Evolutionary conservation across 106 monocot species (phyloP).

Genomic region (Triglochin maritima): DNA sequence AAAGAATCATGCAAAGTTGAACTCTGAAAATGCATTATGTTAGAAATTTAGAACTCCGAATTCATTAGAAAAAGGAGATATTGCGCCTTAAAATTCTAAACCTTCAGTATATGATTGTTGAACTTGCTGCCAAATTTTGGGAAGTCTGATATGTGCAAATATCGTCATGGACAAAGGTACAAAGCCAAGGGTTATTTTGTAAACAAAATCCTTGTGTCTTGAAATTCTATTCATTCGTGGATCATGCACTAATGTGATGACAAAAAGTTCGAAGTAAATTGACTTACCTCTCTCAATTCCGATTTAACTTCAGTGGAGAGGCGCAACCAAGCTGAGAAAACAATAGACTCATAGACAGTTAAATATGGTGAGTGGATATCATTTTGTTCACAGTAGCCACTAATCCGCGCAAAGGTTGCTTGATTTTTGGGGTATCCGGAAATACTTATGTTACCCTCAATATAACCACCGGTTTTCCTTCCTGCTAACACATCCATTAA

Average conservation of each 20-base stretch:
- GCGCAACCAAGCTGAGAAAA: conserved; percentile 86
- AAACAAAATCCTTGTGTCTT: too few species aligned
- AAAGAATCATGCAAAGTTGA: too few species aligned
- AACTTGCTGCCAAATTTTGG: too few species aligned
- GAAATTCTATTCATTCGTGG: too few species aligned
- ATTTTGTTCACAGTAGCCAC: conserved; percentile 95
- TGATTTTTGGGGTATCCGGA: conserved; percentile 88
- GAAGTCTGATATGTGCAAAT: too few species aligned
- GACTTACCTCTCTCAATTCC: conserved; percentile 33
- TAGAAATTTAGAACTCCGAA: too few species aligned
- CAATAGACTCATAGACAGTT: conserved; percentile 73
- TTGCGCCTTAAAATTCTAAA: too few species aligned
- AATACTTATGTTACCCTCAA: conserved; percentile 69
- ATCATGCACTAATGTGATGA: background rate
- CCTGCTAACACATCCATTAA: conserved; percentile 92
- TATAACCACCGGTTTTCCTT: conserved; percentile 81
- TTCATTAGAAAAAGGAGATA: too few species aligned
- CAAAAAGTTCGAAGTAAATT: background rate
- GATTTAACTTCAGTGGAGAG: conserved; percentile 56
- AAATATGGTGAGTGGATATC: conserved; percentile 93
- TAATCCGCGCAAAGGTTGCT: conserved; percentile 77
- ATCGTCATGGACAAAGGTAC: too few species aligned
- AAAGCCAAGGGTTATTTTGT: too few species aligned
- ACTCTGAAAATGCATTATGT: too few species aligned
- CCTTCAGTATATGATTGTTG: too few species aligned